Evolutionary conservation across 257 asterid genomes (phyloP), one percentile per base, ranked within the genome.

Genomic region (Penstemon newberryi): DNA sequence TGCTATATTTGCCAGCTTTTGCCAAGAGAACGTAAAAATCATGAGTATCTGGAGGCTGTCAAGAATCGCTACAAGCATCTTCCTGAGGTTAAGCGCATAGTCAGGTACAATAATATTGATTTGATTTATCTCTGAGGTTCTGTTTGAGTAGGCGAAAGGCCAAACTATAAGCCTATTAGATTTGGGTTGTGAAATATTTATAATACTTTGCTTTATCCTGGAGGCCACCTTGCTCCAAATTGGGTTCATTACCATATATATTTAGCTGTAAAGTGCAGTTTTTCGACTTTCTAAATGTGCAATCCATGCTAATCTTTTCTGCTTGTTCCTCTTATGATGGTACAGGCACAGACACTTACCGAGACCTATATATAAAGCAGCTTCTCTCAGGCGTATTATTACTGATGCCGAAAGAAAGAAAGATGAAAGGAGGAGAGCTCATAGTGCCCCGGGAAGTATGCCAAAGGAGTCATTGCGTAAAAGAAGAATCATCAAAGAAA

Each of bases 321-420:
- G 33, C 33, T 11, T 47, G 11, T 69, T 8, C 19, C 62, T 51
- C 41, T 63, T 70, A 19, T 67, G 71, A 60, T 58, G 38, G 73
- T 74, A 67, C 92, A 93, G 99, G 89, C 96, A 90, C 62, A 86
- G 90, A 68, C 97, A 93, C 85, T 79, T 93, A 80, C 99, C 99
- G 3, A 90, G 66, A 62, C 72, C 99, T 67, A 82, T 93, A 75
- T 90, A 85, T 65, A 93, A 79, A 81, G 99, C 99, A 52, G 66
- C 83, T 56, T 67, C 79, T 41, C 82, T 84, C 63, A 76, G 87
- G 56, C 96, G 96, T 46, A 50, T 79, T 43, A 78, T 84, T 86
- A 50, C 75, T 1, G 92, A 84, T 9, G 85, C 96, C 47, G 83
- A 75, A 72, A 86, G 91, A 73, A 85, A 78, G 92, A 90, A 80